Evolutionary conservation across 1,284 basidiomycete species (phyloP).

Genomic region (Cerioporus squamosus): DNA sequence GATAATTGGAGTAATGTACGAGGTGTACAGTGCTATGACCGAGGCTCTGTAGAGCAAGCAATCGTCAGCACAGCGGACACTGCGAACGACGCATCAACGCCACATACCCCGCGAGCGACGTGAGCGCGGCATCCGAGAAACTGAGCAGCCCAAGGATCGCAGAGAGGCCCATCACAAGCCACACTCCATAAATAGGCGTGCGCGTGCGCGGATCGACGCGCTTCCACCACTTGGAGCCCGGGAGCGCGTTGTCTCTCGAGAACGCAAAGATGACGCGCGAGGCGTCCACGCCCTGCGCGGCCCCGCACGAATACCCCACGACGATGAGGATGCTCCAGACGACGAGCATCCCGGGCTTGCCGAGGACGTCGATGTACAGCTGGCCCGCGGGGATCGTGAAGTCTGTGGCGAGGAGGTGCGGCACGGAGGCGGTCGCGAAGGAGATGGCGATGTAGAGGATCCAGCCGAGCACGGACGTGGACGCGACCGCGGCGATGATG

Average conservation of each 20-base stretch:
- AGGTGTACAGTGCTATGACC: slow-evolving; percentile 72
- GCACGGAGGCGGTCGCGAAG: slow-evolving; percentile 62
- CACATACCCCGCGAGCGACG: slow-evolving; percentile 68
- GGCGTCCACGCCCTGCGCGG: slow-evolving; percentile 74
- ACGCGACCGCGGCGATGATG: slow-evolving; percentile 69
- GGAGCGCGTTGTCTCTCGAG: slow-evolving; percentile 72
- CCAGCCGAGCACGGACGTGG: slow-evolving; percentile 67
- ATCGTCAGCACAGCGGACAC: background rate
- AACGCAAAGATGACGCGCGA: slow-evolving; percentile 78
- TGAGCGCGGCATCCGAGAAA: slow-evolving; percentile 64
- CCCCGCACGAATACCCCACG: slow-evolving; percentile 43
- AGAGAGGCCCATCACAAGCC: slow-evolving; percentile 65
- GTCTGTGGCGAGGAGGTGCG: slow-evolving; percentile 29
- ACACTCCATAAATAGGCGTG: slow-evolving; percentile 75
- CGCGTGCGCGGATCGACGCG: slow-evolving; percentile 57
- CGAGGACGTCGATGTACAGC: slow-evolving; percentile 66
- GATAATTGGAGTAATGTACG: slow-evolving; percentile 71
- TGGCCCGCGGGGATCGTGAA: slow-evolving; percentile 78
- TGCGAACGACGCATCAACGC: background rate
- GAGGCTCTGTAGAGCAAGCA: slow-evolving; percentile 60
- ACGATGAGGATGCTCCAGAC: slow-evolving; percentile 75
- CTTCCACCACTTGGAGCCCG: slow-evolving; percentile 72
- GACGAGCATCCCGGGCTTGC: slow-evolving; percentile 70
- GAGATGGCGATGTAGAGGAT: slow-evolving; percentile 65
- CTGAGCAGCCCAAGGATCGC: slow-evolving; percentile 69